Conservation (phyloP, 2,329 filamentous ascomycete genomes). For the Emergomyces africanus region DNA sequence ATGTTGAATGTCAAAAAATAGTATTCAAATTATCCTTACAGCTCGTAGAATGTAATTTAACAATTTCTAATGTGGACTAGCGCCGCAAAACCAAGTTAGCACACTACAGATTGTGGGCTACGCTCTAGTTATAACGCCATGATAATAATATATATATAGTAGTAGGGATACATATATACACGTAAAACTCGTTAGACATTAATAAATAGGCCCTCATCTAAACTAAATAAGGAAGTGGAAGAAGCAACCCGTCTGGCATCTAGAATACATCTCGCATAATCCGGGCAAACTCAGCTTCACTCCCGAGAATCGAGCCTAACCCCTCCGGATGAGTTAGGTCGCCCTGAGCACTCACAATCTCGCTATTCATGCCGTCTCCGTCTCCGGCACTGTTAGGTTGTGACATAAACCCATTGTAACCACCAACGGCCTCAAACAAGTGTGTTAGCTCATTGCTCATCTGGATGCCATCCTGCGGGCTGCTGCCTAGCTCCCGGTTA, state of each 20-base stretch:
- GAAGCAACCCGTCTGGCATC: conserved; percentile 5
- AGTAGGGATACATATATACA: too few relatives aligned
- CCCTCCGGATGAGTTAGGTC: conserved; percentile 32
- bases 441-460: conserved; percentile 49
- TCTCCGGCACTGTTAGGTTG: conserved; percentile 13
- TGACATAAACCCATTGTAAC: conserved; percentile 32
- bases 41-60: too few relatives aligned
- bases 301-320: conserved; percentile 35
- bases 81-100: too few relatives aligned
- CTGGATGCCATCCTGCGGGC: conserved; percentile 46
- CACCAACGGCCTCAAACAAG: conserved; percentile 51
- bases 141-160: too few relatives aligned
- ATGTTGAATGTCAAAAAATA: too few relatives aligned
- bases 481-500: conserved; percentile 34
- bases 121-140: too few relatives aligned
- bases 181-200: background rate
- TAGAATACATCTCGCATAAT: conserved; percentile 49
- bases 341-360: conserved; percentile 23
- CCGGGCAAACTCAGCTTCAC: conserved; percentile 46
- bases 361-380: conserved; percentile 25
- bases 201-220: background rate
- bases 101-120: too few relatives aligned
- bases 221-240: background rate
- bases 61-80: too few relatives aligned
- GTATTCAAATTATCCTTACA: too few relatives aligned